phyloP scores from a whole-genome alignment of 2,329 filamentous ascomycete species.

The Paecilomyces sp. region DNA sequence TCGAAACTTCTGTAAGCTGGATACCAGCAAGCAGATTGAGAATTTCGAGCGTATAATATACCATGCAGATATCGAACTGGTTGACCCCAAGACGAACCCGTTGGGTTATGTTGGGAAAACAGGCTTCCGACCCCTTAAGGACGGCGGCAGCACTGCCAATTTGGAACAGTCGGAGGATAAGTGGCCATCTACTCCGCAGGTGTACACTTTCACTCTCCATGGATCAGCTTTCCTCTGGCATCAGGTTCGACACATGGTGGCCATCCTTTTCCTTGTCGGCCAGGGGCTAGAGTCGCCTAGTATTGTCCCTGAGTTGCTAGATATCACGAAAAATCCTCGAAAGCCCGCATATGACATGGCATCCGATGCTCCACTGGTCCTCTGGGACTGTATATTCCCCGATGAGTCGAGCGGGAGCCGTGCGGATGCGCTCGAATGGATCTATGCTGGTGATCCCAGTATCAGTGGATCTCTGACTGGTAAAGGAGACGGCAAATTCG shows the following conservation, averaged over 20 bases:
- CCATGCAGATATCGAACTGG: slow-evolving; percentile 69
- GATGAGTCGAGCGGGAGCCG: slow-evolving; percentile 38
- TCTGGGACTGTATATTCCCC: slow-evolving; percentile 94
- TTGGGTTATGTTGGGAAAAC: slow-evolving; percentile 49
- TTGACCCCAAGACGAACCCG: slow-evolving; percentile 46
- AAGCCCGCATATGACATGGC: slow-evolving; percentile 88
- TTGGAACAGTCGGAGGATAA: slow-evolving; percentile 8
- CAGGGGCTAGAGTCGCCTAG: slow-evolving; percentile 75
- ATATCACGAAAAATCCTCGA: slow-evolving; percentile 62
- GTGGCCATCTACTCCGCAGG: slow-evolving; percentile 46
- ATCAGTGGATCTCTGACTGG: slow-evolving; percentile 29
- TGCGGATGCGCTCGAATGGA: slow-evolving; percentile 65
- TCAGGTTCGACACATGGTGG: slow-evolving; percentile 92
- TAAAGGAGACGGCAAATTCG: slow-evolving; percentile 54
- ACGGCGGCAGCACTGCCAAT: slow-evolving; percentile 8
- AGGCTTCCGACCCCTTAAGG: slow-evolving; percentile 36
- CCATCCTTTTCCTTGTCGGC: slow-evolving; percentile 82
- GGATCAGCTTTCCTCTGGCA: slow-evolving; percentile 97
- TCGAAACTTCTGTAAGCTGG: slow-evolving; percentile 93
- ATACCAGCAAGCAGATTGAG: slow-evolving; percentile 79
- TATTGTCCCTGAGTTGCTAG: slow-evolving; percentile 67
- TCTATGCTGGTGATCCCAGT: slow-evolving; percentile 65
- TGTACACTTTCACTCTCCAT: slow-evolving; percentile 83
- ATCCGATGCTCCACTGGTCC: slow-evolving; percentile 77
- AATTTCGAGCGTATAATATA: slow-evolving; percentile 77